Conservation (phyloP, 1,139 yeast genomes). For the Taphrina flavorubra region DNA sequence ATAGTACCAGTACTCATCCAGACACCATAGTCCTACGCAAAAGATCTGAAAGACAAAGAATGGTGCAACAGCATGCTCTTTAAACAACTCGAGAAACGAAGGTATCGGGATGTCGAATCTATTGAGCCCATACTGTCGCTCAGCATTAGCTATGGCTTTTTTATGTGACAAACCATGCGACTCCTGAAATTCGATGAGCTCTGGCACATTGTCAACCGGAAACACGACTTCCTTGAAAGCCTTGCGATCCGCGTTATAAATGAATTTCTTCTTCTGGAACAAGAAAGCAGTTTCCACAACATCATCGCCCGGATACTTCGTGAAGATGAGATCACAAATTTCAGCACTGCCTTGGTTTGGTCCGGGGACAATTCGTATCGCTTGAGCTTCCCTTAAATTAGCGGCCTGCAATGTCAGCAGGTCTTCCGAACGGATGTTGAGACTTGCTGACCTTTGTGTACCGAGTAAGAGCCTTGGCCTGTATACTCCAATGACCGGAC, state of each 20-base stretch:
- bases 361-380: conserved; percentile 77
- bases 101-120: conserved; percentile 95
- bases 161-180: conserved; percentile 62
- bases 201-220: conserved; percentile 68
- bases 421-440: background rate
- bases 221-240: conserved; percentile 83
- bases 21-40: conserved; percentile 93
- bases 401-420: conserved; percentile 47
- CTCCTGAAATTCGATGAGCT: conserved; percentile 64
- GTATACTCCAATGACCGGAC: conserved; percentile 94
- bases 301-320: conserved; percentile 57
- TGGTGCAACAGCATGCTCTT: conserved; percentile 98
- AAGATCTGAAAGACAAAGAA: conserved; percentile 95
- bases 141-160: conserved; percentile 61
- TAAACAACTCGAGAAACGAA: conserved; percentile 83
- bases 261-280: conserved; percentile 91
- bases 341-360: conserved; percentile 87
- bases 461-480: conserved; percentile 73
- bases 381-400: conserved; percentile 46
- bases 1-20: conserved; percentile 97
- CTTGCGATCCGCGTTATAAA: conserved; percentile 63
- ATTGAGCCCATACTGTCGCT: conserved; percentile 78
- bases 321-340: conserved; percentile 57
- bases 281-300: conserved; percentile 69
- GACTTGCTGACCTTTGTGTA: conserved; percentile 52